Base-by-base conservation (phyloP, 225 moss, liverwort and hornwort species). In the Polytrichum formosum region DNA sequence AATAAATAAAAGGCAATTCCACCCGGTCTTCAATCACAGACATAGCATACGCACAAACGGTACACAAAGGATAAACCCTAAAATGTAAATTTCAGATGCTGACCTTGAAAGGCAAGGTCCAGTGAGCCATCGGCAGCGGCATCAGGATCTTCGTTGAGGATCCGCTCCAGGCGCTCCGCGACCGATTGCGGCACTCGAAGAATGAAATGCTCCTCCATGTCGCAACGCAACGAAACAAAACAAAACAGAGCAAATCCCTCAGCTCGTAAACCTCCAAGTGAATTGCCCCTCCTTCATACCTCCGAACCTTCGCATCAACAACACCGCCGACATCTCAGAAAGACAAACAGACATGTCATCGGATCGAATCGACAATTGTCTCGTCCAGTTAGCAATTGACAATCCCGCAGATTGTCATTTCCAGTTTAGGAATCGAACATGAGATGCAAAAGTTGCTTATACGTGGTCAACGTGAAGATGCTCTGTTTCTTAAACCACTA, bases 171-270 rank as follows among this genome's bases (percentile, higher is more conserved):
- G 18, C 96, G 89, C 77, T 92, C 93, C 2, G 96, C 96, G 4
- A 97, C 92, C 1, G 89, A 87, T 18, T 80, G 90, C 61, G 93
- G 93, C 76, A 97, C 96, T 63, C 96, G 85, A 61, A 97, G 67
- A 56, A 97, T 88, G 67, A 97, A 97, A 74, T 97, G 96, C 82
- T 97, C 96, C 80, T 97, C 96, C 96, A 97, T 93, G 28, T 58
- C 28, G 46, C 46, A 46, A 46, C 31, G 7, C 5, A 26, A 46
- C 13, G 5, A 20, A 59, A 59, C 30, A 30, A 30, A 46, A 46
- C 13, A 17, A n/a, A 59, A 59, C 6, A n/a, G 59, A 22, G 23
- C n/a, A 23, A 59, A 23, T 9, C 16, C 59, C 59, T 59, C 59
- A 59, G 23, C n/a, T 23, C 59, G 7, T 21, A n/a, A 22, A n/a